phyloP scores from a whole-genome alignment of 192 early-diverging fungal genomes.

The Backusella circina region DNA sequence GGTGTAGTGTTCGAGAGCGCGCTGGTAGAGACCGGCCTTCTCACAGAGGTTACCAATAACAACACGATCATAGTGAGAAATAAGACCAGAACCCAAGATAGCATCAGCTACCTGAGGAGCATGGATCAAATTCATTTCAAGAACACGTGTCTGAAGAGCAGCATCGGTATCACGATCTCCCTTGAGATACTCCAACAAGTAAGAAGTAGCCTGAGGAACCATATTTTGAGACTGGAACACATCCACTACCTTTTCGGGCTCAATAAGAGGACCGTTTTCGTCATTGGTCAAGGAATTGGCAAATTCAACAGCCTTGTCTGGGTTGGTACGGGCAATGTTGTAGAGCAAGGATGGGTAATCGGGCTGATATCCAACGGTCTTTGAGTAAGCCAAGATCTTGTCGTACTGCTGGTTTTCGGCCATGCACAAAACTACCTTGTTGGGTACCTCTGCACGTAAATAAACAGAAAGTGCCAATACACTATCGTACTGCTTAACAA shows the following conservation, averaged over 20 bases:
- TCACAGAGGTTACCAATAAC: constrained; percentile 93
- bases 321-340: constrained; percentile 85
- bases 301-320: constrained; percentile 93
- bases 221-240: constrained; percentile 89
- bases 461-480: constrained; percentile 94
- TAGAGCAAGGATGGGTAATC: constrained; percentile 90
- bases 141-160: constrained; percentile 87
- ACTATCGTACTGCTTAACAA: constrained; percentile 87
- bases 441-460: constrained; percentile 87
- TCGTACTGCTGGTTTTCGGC: constrained; percentile 93
- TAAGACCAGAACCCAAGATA: constrained; percentile 94
- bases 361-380: constrained; percentile 91
- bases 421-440: constrained; percentile 95
- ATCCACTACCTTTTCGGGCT: constrained; percentile 88
- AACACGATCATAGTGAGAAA: constrained; percentile 92
- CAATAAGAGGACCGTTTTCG: constrained; percentile 77
- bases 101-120: constrained; percentile 99
- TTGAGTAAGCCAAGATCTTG: constrained; percentile 95
- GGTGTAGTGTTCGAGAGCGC: constrained; percentile 95
- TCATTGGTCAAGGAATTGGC: constrained; percentile 84
- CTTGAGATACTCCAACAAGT: constrained; percentile 95
- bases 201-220: constrained; percentile 96
- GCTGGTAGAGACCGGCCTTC: constrained; percentile 97
- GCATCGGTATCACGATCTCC: constrained; percentile 89
- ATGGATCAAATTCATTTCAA: constrained; percentile 97